Evolutionary conservation across 345 rosid species (phyloP).

Genomic region (Eucalyptus tenuipes): DNA sequence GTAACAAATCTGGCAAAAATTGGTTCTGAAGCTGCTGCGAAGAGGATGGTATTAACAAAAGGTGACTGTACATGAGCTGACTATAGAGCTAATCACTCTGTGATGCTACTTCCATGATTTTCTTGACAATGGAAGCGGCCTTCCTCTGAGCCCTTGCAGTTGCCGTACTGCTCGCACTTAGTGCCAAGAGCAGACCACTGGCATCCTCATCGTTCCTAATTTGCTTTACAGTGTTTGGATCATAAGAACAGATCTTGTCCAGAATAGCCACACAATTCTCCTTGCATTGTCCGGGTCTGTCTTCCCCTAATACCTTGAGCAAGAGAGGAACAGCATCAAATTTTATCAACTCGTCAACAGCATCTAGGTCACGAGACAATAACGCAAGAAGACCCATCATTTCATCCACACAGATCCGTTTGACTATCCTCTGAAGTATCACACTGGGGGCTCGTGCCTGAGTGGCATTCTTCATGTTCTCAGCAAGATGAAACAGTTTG

Average conservation of each 20-base stretch:
- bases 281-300: slow-evolving; percentile 5
- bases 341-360: slow-evolving; percentile 22
- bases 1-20: background rate
- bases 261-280: slow-evolving; percentile 44
- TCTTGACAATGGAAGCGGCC: slow-evolving; percentile 28
- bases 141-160: slow-evolving; percentile 47
- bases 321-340: slow-evolving; percentile 26
- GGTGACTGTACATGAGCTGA: background rate
- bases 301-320: slow-evolving; percentile 29
- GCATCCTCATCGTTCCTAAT: slow-evolving; percentile 21
- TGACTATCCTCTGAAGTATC: slow-evolving; percentile 19
- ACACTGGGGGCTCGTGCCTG: slow-evolving; percentile 22
- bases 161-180: slow-evolving; percentile 20
- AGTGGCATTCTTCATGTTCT: slow-evolving; percentile 27
- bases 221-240: background rate
- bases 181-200: slow-evolving; percentile 23
- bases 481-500: slow-evolving; percentile 11
- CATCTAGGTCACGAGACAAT: slow-evolving; percentile 21
- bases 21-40: background rate
- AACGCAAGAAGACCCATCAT: slow-evolving; percentile 29
- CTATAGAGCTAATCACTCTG: background rate
- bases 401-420: slow-evolving; percentile 23
- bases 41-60: background rate
- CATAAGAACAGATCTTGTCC: slow-evolving; percentile 18
- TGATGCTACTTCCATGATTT: background rate